Evolutionary conservation across 2,329 filamentous ascomycete species (phyloP).

Genomic region (Phialophora macrospora): DNA sequence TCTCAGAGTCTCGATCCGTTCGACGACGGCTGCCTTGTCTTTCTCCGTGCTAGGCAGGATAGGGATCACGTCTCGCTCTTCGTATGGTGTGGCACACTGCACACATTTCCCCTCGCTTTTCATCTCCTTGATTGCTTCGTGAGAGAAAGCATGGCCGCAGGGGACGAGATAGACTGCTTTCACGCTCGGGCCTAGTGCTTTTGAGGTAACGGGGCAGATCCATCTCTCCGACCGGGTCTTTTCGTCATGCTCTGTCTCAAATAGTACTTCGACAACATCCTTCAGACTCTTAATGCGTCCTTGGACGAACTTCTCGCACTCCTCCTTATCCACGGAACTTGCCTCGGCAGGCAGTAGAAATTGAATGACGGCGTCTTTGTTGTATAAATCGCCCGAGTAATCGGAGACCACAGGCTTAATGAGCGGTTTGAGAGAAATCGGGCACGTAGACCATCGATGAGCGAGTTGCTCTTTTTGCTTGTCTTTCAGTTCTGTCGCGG

Average conservation of each 20-base stretch:
- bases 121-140: conserved; percentile 83
- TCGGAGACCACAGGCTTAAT: conserved; percentile 81
- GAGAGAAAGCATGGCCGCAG: conserved; percentile 92
- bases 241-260: conserved; percentile 58
- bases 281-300: conserved; percentile 75
- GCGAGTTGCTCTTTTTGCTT: conserved; percentile 81
- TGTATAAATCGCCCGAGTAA: conserved; percentile 82
- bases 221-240: conserved; percentile 58
- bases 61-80: conserved; percentile 74
- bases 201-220: conserved; percentile 86
- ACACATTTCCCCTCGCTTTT: conserved; percentile 61
- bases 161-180: conserved; percentile 90
- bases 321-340: conserved; percentile 59
- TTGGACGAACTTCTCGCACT: conserved; percentile 66
- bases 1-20: conserved; percentile 70
- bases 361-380: conserved; percentile 86
- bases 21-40: conserved; percentile 71
- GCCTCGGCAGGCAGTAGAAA: conserved; percentile 64
- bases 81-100: conserved; percentile 76
- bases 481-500: conserved; percentile 85
- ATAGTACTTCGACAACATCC: conserved; percentile 85
- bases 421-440: conserved; percentile 79
- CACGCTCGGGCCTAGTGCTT: conserved; percentile 76
- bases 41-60: conserved; percentile 74
- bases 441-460: conserved; percentile 86